Conservation (phyloP, 169 alveolate species). For the Plasmodium sp. region DNA sequence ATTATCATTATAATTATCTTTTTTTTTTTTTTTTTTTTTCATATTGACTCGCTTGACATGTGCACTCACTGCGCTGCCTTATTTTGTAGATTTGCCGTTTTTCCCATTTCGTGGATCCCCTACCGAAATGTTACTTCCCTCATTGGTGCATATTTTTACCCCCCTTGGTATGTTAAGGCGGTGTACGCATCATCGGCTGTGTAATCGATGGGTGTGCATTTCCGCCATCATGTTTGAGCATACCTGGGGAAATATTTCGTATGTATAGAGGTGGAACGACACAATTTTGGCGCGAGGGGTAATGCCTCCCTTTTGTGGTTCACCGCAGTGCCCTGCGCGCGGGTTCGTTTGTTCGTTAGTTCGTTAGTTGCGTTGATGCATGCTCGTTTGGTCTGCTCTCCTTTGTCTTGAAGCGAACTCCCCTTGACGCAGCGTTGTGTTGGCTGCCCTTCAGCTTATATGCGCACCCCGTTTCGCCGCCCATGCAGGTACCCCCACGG, state of each 20-base stretch:
- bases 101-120: background rate
- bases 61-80: background rate
- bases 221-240: no score
- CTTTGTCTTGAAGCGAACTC: background rate
- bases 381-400: background rate
- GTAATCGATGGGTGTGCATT: no score
- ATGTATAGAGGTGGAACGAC: no score
- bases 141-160: background rate
- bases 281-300: no score
- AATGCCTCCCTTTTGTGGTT: no score
- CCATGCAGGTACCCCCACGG: background rate
- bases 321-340: background rate
- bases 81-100: background rate
- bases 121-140: background rate
- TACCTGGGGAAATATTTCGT: no score
- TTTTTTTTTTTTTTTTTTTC: background rate
- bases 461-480: background rate
- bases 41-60: background rate
- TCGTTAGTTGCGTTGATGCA: background rate
- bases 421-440: background rate
- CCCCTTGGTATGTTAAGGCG: no score
- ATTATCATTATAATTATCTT: background rate
- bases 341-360: background rate
- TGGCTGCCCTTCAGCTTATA: background rate
- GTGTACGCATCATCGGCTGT: no score